These are phyloP conservation scores for Serendipita vermifera DNA, from an alignment of 768 basidiomycete genomes.

Conservation along the genomic window DNA sequence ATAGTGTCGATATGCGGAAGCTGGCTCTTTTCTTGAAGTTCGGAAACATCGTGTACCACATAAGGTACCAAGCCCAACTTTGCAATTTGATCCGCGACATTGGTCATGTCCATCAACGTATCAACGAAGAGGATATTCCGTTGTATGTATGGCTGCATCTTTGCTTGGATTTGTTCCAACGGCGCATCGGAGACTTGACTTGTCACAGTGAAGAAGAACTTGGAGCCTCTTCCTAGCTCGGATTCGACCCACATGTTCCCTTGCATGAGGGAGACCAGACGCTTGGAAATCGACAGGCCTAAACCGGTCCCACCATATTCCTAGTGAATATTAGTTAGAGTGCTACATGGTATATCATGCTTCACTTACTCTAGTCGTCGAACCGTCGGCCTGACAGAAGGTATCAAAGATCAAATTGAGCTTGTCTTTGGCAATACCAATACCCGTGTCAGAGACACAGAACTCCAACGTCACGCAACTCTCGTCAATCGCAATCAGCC, in stretches of 20 bases:
- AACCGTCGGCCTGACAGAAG: conserved; percentile 97
- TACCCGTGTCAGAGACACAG: conserved; percentile 95
- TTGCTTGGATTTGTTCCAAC: conserved; percentile 55
- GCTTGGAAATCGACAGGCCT: conserved; percentile 93
- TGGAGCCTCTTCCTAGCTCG: conserved; percentile 82
- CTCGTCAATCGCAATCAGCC: conserved; percentile 65
- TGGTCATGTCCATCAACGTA: conserved; percentile 60
- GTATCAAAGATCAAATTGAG: conserved; percentile 97
- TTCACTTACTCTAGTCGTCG: conserved; percentile 71
- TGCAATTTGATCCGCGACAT: conserved; percentile 60
- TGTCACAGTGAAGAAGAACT: conserved; percentile 94
- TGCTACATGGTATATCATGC: conserved; percentile 7
- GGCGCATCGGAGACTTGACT: conserved; percentile 67
- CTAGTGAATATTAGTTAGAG: conserved; percentile 26
- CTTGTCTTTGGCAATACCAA: conserved; percentile 98
- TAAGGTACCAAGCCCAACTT: conserved; percentile 70
- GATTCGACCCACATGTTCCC: conserved; percentile 99
- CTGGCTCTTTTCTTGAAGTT: conserved; percentile 67
- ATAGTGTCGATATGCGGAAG: conserved; percentile 90
- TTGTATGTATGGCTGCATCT: conserved; percentile 78
- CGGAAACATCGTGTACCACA: conserved; percentile 62
- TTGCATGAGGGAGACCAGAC: conserved; percentile 92
- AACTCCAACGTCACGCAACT: conserved; percentile 85
- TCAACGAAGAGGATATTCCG: conserved; percentile 88
- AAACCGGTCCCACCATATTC: conserved; percentile 97